A percentile compares a stretch with the other conserved stretches of the same genome.
Evolutionary conservation across 345 rosid genomes (phyloP).

Genomic region (Gossypium sturtianum): DNA sequence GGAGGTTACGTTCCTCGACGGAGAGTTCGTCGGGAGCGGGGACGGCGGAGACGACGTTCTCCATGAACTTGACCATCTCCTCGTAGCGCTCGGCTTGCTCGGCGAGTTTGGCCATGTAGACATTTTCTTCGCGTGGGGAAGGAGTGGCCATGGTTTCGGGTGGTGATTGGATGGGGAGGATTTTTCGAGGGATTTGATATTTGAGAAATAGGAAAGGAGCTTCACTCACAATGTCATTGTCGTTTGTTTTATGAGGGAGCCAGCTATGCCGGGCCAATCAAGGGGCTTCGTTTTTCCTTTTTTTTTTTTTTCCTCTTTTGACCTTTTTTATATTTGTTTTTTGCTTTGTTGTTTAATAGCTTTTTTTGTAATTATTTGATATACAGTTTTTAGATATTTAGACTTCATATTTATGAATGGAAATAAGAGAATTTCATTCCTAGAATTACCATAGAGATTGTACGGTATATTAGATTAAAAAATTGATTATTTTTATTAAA

Average conservation of each 20-base stretch:
- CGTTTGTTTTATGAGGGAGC: not conserved
- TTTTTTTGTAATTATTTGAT: no score
- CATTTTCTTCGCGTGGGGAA: conserved; percentile 22
- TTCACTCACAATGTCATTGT: not conserved
- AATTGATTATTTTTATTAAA: no score
- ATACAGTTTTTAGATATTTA: no score
- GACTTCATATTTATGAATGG: no score
- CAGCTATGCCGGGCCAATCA: not conserved
- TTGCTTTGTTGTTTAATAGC: no score
- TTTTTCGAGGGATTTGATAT: not conserved
- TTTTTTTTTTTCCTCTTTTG: no score
- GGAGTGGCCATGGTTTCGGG: conserved; percentile 7
- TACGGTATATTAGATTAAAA: no score
- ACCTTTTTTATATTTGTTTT: no score
- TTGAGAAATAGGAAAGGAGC: not conserved
- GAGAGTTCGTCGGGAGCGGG: conserved; percentile 31
- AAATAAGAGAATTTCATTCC: no score
- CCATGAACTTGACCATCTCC: conserved; percentile 73
- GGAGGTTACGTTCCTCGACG: conserved; percentile 56
- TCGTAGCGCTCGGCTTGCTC: conserved; percentile 69
- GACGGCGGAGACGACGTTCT: conserved; percentile 40
- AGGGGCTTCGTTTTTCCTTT: not conserved
- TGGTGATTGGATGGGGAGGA: not conserved
- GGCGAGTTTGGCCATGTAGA: conserved; percentile 54
- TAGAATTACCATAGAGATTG: no score